Percentiles rank a stretch among this genome's conserved stretches.
phyloP scores from a whole-genome alignment of 306 rosid genomes.

The Mucuna pruriens region DNA sequence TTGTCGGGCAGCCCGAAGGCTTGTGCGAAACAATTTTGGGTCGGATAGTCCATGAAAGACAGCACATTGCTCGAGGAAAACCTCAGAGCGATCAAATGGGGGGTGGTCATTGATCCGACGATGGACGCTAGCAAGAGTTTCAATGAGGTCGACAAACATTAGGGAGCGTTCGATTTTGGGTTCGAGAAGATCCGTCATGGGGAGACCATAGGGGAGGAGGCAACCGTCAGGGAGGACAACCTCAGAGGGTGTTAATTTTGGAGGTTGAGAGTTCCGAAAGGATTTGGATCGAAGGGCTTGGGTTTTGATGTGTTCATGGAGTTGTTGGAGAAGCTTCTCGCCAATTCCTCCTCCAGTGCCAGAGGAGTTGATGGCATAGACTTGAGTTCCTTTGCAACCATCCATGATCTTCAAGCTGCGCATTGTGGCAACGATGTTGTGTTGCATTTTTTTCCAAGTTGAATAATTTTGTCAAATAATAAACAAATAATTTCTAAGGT shows the following conservation, averaged over 20 bases:
- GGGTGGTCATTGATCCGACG: conserved; percentile 57
- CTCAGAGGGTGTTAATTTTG: conserved; percentile 33
- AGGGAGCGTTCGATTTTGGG: conserved; percentile 63
- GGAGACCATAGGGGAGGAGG: conserved; percentile 73
- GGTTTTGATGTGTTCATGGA: conserved; percentile 56
- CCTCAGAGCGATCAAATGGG: conserved; percentile 54
- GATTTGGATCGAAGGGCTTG: conserved; percentile 60
- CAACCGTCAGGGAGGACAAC: conserved; percentile 39
- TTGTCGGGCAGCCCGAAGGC: conserved; percentile 73
- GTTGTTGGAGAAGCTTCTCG: conserved; percentile 64
- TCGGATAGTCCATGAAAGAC: conserved; percentile 59
- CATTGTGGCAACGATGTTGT: conserved; percentile 69
- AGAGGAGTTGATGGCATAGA: conserved; percentile 61
- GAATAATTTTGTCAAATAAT: not conserved
- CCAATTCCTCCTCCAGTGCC: conserved; percentile 41
- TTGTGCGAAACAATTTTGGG: conserved; percentile 68
- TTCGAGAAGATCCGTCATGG: conserved; percentile 64
- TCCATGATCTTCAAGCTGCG: conserved; percentile 87
- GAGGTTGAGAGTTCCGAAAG: conserved; percentile 36
- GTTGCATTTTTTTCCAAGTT: conserved; percentile 64
- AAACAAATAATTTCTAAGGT: not conserved
- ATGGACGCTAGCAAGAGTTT: conserved; percentile 51
- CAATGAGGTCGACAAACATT: conserved; percentile 57
- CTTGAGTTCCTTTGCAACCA: conserved; percentile 81
- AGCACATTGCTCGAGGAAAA: conserved; percentile 68